These are phyloP conservation scores for Aspergillus cristatus DNA, from an alignment of 495 filamentous ascomycete species.

Conservation along the genomic window DNA sequence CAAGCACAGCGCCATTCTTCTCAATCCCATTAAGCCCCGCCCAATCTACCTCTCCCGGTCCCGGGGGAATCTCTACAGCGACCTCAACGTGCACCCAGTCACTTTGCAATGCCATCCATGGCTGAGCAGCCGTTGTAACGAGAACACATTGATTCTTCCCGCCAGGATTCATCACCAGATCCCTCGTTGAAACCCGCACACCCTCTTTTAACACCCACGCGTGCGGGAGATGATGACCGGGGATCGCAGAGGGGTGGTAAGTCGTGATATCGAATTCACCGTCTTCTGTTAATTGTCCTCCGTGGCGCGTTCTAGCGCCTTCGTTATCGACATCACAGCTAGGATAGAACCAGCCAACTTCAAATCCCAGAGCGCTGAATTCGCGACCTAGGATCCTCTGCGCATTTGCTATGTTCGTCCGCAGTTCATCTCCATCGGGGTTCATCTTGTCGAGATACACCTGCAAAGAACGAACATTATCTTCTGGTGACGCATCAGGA, in stretches of 20 bases:
- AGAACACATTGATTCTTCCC: background rate
- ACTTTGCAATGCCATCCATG: background rate
- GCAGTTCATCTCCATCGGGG: background rate
- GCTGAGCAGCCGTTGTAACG: background rate
- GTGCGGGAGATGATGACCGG: constrained; percentile 9
- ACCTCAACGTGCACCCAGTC: background rate
- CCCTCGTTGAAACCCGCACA: constrained; percentile 1
- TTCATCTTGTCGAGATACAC: background rate
- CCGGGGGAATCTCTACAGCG: background rate
- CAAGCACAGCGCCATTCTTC: background rate
- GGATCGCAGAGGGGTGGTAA: constrained; percentile 7
- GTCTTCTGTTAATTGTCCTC: constrained; percentile 1
- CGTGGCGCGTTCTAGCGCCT: background rate
- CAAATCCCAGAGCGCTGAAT: constrained; percentile 4
- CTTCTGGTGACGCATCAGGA: background rate
- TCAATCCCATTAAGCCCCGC: background rate
- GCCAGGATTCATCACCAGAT: constrained; percentile 2
- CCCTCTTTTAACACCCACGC: constrained; percentile 1
- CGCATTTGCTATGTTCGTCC: background rate
- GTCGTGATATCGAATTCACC: constrained; percentile 1
- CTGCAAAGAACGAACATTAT: constrained; percentile 3
- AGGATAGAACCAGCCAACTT: constrained; percentile 8
- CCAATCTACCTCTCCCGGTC: background rate
- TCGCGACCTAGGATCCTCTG: constrained; percentile 4
- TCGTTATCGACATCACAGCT: constrained; percentile 1